phyloP scores from a whole-genome alignment of 371 early-diverging fungal genomes.

The Saksenaea oblongispora region DNA sequence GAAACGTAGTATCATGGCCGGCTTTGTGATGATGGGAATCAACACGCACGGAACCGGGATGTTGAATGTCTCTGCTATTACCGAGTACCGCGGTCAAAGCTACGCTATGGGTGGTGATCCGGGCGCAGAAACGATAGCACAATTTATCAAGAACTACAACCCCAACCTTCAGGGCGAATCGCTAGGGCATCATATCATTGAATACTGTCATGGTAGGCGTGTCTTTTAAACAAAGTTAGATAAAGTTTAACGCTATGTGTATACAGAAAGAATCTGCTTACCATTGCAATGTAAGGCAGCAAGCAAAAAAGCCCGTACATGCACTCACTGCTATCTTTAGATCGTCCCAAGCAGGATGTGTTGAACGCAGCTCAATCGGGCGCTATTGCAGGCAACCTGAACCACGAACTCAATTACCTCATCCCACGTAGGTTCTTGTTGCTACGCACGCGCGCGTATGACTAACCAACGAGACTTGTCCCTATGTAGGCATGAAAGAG shows the following conservation, averaged over 20 bases:
- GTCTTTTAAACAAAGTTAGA: no score
- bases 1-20: slow-evolving; percentile 37
- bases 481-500: slow-evolving; percentile 24
- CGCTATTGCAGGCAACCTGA: slow-evolving; percentile 34
- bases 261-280: slow-evolving; percentile 11
- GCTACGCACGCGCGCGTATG: no score
- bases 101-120: slow-evolving; percentile 48
- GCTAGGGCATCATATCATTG: slow-evolving; percentile 32
- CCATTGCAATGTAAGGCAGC: neutral
- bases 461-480: no score
- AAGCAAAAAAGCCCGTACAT: neutral
- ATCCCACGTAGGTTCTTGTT: slow-evolving; percentile 21
- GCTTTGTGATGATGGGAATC: slow-evolving; percentile 31
- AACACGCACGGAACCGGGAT: slow-evolving; percentile 13
- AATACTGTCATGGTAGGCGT: slow-evolving; percentile 14
- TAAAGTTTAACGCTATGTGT: no score
- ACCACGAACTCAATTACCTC: slow-evolving; percentile 38
- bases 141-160: slow-evolving; percentile 42
- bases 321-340: slow-evolving; percentile 2
- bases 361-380: slow-evolving; percentile 51
- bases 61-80: slow-evolving; percentile 17
- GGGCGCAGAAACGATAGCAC: slow-evolving; percentile 40
- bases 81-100: slow-evolving; percentile 47
- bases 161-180: slow-evolving; percentile 34
- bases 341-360: slow-evolving; percentile 26